Percentiles rank a stretch among this genome's conserved stretches.
These are phyloP conservation scores for Protomyces inundatus DNA, from an alignment of 1,139 yeast species.

Conservation along the genomic window DNA sequence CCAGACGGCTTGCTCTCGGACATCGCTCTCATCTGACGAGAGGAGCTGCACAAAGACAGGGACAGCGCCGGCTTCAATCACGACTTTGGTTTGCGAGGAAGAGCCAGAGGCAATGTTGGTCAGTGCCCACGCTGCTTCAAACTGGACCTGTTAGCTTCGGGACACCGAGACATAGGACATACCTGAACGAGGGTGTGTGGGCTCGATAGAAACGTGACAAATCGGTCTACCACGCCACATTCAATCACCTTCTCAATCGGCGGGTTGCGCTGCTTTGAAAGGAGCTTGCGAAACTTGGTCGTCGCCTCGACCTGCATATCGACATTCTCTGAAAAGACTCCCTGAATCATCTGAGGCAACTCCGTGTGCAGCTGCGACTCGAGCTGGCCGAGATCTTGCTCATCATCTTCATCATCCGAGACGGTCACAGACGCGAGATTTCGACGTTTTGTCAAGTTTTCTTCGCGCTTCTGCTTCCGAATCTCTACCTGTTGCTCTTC, in stretches of 20 bases:
- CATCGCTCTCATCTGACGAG: slow-evolving; percentile 76
- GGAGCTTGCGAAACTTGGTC: slow-evolving; percentile 83
- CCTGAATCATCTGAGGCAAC: slow-evolving; percentile 78
- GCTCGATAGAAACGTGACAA: slow-evolving; percentile 78
- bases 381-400: slow-evolving; percentile 39
- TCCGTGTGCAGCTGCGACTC: slow-evolving; percentile 49
- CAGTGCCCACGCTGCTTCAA: slow-evolving; percentile 98
- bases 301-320: slow-evolving; percentile 85
- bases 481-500: slow-evolving; percentile 96
- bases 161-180: slow-evolving; percentile 26
- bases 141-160: slow-evolving; percentile 33
- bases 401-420: slow-evolving; percentile 47
- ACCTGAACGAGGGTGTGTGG: slow-evolving; percentile 73
- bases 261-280: slow-evolving; percentile 94
- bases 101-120: slow-evolving; percentile 97
- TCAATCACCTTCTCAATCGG: slow-evolving; percentile 92
- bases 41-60: slow-evolving; percentile 82
- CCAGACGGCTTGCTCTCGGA: slow-evolving; percentile 98
- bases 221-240: slow-evolving; percentile 85
- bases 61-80: slow-evolving; percentile 89
- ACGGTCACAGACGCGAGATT: slow-evolving; percentile 43
- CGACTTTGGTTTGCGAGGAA: slow-evolving; percentile 81
- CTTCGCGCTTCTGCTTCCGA: slow-evolving; percentile 95
- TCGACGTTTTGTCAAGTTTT: slow-evolving; percentile 87
- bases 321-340: slow-evolving; percentile 69